Conservation (phyloP, 768 basidiomycete species). For the Coprinopsis strossmayeri region DNA sequence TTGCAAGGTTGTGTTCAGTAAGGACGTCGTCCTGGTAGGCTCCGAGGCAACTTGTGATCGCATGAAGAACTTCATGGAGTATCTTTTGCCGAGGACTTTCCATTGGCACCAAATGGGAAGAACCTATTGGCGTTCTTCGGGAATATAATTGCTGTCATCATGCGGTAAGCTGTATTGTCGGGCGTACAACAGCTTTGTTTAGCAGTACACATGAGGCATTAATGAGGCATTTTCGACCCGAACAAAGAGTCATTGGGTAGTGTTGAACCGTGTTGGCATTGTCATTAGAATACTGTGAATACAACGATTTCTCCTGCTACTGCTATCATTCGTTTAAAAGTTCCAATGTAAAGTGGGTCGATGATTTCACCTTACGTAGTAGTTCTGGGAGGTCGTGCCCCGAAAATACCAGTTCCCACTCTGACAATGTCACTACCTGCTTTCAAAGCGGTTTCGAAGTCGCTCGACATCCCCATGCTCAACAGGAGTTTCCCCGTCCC, state of each 20-base stretch:
- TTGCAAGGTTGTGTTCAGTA: too few species aligned
- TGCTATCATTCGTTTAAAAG: neutral
- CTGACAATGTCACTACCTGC: slow-evolving; percentile 85
- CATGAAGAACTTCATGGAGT: slow-evolving; percentile 2
- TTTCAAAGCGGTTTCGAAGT: slow-evolving; percentile 81
- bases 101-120: slow-evolving; percentile 7
- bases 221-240: neutral
- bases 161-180: neutral
- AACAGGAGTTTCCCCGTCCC: slow-evolving; percentile 44
- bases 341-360: neutral
- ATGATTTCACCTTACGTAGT: slow-evolving; percentile 7
- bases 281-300: too few species aligned
- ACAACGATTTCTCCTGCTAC: too few species aligned
- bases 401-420: slow-evolving; percentile 90
- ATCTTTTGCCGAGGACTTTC: slow-evolving; percentile 16
- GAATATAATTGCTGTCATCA: neutral
- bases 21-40: too few species aligned
- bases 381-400: slow-evolving; percentile 53
- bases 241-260: too few species aligned
- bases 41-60: neutral
- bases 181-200: too few species aligned
- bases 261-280: too few species aligned
- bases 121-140: slow-evolving; percentile 1
- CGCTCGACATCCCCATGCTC: slow-evolving; percentile 97
- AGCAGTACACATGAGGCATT: too few species aligned